Percentiles rank a stretch among this genome's conserved stretches.
Conservation (phyloP, 2,329 filamentous ascomycete species). For the Penicillium frequentans region DNA sequence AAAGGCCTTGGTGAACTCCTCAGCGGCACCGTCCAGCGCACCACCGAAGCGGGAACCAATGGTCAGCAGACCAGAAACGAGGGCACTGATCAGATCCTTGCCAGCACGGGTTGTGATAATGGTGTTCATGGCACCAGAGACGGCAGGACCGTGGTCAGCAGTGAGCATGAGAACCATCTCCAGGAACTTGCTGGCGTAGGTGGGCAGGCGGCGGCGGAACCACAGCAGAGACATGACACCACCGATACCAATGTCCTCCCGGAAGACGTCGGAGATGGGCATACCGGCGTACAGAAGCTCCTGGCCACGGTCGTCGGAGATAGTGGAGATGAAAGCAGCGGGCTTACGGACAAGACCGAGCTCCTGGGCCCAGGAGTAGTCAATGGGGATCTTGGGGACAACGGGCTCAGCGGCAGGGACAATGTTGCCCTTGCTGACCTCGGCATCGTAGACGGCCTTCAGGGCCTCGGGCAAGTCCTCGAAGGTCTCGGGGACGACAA, state of each 20-base stretch:
- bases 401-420: conserved; percentile 83
- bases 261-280: conserved; percentile 99
- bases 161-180: conserved; percentile 99
- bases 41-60: conserved; percentile 98
- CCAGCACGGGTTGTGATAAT: conserved; percentile 99
- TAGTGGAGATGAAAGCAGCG: conserved; percentile 99
- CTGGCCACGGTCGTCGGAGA: conserved; percentile 99
- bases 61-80: conserved; percentile 95
- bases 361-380: conserved; percentile 99
- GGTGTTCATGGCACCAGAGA: conserved; percentile 99
- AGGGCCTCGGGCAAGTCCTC: conserved; percentile 85
- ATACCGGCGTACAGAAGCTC: conserved; percentile 98
- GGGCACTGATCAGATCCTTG: conserved; percentile 94
- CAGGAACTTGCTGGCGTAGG: conserved; percentile 97
- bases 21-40: conserved; percentile 94
- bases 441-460: conserved; percentile 79
- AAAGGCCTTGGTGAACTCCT: conserved; percentile 97
- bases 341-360: conserved; percentile 99
- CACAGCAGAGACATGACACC: conserved; percentile 99
- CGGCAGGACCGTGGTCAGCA: conserved; percentile 96
- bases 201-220: conserved; percentile 96
- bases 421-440: conserved; percentile 82
- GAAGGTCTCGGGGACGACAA: conserved; percentile 93
- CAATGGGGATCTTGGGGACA: conserved; percentile 98
- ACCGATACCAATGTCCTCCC: conserved; percentile 96